Base-by-base conservation (phyloP, 1,284 basidiomycete species). In the Apiotrichum siamense region DNA sequence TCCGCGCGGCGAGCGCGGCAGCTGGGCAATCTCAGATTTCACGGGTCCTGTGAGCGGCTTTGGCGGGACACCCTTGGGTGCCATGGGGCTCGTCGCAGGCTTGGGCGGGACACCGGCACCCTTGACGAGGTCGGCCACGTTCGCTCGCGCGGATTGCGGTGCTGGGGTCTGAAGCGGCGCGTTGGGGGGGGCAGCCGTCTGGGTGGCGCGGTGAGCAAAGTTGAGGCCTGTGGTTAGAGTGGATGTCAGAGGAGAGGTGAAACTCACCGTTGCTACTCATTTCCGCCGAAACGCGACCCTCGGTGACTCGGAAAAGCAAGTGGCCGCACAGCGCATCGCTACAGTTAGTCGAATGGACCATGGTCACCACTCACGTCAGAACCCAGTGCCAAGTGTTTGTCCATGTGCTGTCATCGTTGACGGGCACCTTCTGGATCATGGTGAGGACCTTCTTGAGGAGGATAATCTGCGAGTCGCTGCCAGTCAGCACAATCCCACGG, bases 301-400 rank as follows among this genome's bases (percentile, higher is more conserved):
- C 92, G 60, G 85, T 85, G 63, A 98, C 77, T 59, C 94, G 89
- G 41, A 99, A 77, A 1, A 97, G 77, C 36, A 98, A 80, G 17
- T 83, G 84, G 2, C 94, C 96, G 60, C 87, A 94, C 1, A 88
- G 86, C 9, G 93, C 94, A 66, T 98, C 94, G 53, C 93, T 91
- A 36, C 10, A 4, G 58, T 76, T 47, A 77, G 54, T n/a, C n/a
- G 20, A 9, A 11, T 9, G 0, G n/a, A 52, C 73, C 71, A 65
- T 65, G 66, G 59, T 58, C 3, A 3, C 1, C 17, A 61, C 69
- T 49, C 37, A 74, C 70, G 68, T 59, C 21, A 96, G 75, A 65
- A 94, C 92, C 92, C 92, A 97, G 73, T 97, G 92, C 94, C 94
- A 98, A 65, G 87, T 91, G 72, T 92, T 97, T 76, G 91, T 97